These are phyloP conservation scores for Trichoderma virens DNA, from an alignment of 495 filamentous ascomycete genomes.

Conservation along the genomic window DNA sequence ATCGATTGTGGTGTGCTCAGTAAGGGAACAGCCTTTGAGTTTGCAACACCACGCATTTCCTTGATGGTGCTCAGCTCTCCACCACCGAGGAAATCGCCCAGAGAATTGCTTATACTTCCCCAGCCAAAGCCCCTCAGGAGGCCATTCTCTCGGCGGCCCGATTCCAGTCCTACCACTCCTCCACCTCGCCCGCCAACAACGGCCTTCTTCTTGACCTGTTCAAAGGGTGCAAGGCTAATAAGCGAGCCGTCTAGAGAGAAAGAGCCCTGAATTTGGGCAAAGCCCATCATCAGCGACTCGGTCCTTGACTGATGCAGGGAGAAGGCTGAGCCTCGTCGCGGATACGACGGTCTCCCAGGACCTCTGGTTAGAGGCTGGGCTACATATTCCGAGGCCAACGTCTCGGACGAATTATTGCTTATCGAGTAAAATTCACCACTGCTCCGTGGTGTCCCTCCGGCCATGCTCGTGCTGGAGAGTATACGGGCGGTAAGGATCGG, in stretches of 20 bases:
- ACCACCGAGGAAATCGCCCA: conserved; percentile 76
- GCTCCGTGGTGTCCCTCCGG: conserved; percentile 64
- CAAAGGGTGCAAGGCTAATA: conserved; percentile 81
- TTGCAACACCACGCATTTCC: conserved; percentile 80
- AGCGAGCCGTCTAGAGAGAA: conserved; percentile 90
- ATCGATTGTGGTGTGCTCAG: conserved; percentile 95
- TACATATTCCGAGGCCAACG: conserved; percentile 83
- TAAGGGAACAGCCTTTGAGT: conserved; percentile 74
- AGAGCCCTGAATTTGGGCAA: conserved; percentile 86
- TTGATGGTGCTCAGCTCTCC: conserved; percentile 85
- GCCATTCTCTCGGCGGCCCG: conserved; percentile 62
- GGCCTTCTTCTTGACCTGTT: conserved; percentile 91
- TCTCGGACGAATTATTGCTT: conserved; percentile 91
- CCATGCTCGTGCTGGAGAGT: conserved; percentile 61
- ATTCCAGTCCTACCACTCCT: conserved; percentile 73
- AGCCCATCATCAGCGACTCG: conserved; percentile 94
- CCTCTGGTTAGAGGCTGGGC: conserved; percentile 46
- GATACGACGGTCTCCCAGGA: conserved; percentile 45
- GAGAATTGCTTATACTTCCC: conserved; percentile 79
- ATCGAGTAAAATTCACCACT: conserved; percentile 91
- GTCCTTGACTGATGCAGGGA: conserved; percentile 36
- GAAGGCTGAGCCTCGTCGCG: conserved; percentile 55
- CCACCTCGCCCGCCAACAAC: conserved; percentile 81
- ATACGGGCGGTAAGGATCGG: conserved; percentile 58
- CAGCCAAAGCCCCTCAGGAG: conserved; percentile 80